Conservation (phyloP, 805 yeast species). For the Cyberlindnera bimundalis region DNA sequence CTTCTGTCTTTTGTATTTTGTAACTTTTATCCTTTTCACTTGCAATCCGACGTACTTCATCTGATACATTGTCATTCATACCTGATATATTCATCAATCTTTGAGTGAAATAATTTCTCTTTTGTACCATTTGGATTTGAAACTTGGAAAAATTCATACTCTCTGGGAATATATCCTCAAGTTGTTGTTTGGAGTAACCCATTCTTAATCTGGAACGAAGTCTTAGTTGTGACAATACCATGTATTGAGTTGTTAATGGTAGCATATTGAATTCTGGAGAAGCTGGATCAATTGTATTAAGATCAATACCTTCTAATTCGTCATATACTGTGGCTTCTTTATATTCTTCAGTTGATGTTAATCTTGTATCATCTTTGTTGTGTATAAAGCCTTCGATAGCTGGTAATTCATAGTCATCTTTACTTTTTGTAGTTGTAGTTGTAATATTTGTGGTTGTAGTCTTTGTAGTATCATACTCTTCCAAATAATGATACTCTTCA, state of each 20-base stretch:
- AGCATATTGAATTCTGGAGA: conserved; percentile 71
- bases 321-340: conserved; percentile 55
- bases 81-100: conserved; percentile 80
- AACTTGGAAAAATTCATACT: conserved; percentile 88
- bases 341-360: conserved; percentile 71
- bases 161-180: conserved; percentile 76
- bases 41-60: conserved; percentile 54
- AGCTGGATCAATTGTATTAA: conserved; percentile 76
- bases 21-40: conserved; percentile 80
- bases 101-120: conserved; percentile 88
- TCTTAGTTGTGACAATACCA: conserved; percentile 78
- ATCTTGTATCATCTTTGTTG: conserved; percentile 60
- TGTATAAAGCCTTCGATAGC: conserved; percentile 53
- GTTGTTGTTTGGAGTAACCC: conserved; percentile 92
- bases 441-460: neutral
- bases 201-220: conserved; percentile 84
- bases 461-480: conserved; percentile 3
- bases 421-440: conserved; percentile 37
- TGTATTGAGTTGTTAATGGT: conserved; percentile 86
- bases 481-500: conserved; percentile 35
- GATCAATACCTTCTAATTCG: conserved; percentile 64
- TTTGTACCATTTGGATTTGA: conserved; percentile 89
- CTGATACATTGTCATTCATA: conserved; percentile 40
- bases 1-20: conserved; percentile 67
- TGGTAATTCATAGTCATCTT: conserved; percentile 89